A percentile compares a stretch with the other conserved stretches of the same genome.
phyloP scores from a whole-genome alignment of 345 rosid species.

The Citrus mangshanensis region DNA sequence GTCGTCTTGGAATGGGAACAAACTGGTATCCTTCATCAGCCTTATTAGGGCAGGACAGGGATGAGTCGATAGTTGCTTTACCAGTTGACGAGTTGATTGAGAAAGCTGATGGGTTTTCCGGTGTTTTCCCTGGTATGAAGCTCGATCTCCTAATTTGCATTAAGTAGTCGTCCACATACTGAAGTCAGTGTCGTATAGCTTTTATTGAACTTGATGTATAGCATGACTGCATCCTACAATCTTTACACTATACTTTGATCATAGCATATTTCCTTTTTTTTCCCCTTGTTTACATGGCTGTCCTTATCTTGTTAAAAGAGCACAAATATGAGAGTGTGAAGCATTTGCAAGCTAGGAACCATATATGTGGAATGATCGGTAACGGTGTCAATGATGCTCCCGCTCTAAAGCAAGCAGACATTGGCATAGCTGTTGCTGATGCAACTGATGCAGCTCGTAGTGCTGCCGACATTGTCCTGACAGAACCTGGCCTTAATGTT shows the following conservation, averaged over 20 bases:
- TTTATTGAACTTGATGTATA: background rate
- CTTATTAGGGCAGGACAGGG: conserved; percentile 56
- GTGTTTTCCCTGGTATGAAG: conserved; percentile 63
- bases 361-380: conserved; percentile 57
- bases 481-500: conserved; percentile 66
- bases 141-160: background rate
- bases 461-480: conserved; percentile 67
- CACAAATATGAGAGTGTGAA: conserved; percentile 75
- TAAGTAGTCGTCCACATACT: background rate
- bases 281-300: background rate
- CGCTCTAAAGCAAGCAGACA: conserved; percentile 64
- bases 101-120: conserved; percentile 66
- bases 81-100: conserved; percentile 60
- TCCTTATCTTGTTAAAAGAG: conserved; percentile 25
- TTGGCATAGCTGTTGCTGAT: conserved; percentile 72
- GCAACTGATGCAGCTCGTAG: conserved; percentile 76
- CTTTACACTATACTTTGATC: too few relatives aligned
- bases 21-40: conserved; percentile 67
- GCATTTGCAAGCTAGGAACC: conserved; percentile 68
- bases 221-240: too few relatives aligned
- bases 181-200: background rate
- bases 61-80: conserved; percentile 49
- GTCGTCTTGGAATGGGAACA: conserved; percentile 68
- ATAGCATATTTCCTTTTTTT: too few relatives aligned
- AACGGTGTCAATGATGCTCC: conserved; percentile 71